phyloP scores from a whole-genome alignment of 1,139 yeast species.

The Nakaseomyces uthaithaninus region DNA sequence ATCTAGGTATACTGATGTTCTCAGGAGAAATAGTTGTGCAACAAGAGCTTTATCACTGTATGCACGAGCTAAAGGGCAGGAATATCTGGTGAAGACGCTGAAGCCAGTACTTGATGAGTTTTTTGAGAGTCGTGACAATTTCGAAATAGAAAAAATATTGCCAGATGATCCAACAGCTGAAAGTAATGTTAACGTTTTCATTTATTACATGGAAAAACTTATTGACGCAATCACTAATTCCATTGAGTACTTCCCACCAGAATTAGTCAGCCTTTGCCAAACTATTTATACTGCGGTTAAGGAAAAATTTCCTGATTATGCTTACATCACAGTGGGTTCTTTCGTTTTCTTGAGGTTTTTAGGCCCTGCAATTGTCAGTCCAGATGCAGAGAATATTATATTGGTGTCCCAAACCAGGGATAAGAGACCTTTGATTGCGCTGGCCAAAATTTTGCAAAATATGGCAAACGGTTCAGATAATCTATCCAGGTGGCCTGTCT shows the following conservation, averaged over 20 bases:
- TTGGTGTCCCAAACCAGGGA: slow-evolving; percentile 38
- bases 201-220: slow-evolving; percentile 48
- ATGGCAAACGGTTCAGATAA: slow-evolving; percentile 72
- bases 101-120: slow-evolving; percentile 51
- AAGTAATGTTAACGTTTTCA: slow-evolving; percentile 43
- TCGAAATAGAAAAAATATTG: slow-evolving; percentile 57
- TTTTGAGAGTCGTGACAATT: slow-evolving; percentile 41
- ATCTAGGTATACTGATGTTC: slow-evolving; percentile 57
- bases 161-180: slow-evolving; percentile 36
- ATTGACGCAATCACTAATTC: slow-evolving; percentile 57
- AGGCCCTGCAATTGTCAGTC: slow-evolving; percentile 88
- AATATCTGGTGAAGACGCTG: slow-evolving; percentile 47
- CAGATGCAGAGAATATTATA: slow-evolving; percentile 56
- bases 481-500: slow-evolving; percentile 53
- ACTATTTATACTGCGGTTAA: slow-evolving; percentile 61
- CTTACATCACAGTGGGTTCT: slow-evolving; percentile 72
- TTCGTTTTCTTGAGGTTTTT: slow-evolving; percentile 75
- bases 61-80: slow-evolving; percentile 56
- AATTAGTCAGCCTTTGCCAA: slow-evolving; percentile 65
- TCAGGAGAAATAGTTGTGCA: slow-evolving; percentile 75
- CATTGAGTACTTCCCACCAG: slow-evolving; percentile 53
- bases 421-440: slow-evolving; percentile 65
- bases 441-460: slow-evolving; percentile 79
- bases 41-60: slow-evolving; percentile 67
- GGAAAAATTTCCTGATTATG: slow-evolving; percentile 54